These are phyloP conservation scores for Exophiala mesophila DNA, from an alignment of 2,329 filamentous ascomycete genomes.

Conservation along the genomic window DNA sequence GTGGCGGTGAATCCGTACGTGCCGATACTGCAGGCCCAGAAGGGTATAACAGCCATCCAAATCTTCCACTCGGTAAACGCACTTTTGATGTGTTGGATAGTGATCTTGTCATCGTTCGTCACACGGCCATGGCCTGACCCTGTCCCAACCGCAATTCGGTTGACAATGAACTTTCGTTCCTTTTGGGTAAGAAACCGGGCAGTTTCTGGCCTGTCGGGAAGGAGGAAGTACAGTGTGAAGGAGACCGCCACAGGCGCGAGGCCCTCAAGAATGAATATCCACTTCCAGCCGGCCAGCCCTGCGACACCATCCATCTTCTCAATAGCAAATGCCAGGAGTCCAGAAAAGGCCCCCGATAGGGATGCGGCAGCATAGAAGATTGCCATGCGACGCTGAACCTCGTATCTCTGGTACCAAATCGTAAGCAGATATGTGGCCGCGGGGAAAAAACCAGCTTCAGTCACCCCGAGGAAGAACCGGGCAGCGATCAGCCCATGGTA, in stretches of 20 bases:
- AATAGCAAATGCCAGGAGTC: constrained; percentile 65
- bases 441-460: constrained; percentile 49
- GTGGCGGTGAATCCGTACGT: constrained; percentile 16
- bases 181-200: constrained; percentile 65
- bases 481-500: constrained; percentile 39
- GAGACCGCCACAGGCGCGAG: constrained; percentile 48
- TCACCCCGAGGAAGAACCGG: constrained; percentile 43
- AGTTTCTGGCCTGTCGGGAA: constrained; percentile 70
- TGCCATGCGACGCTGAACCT: constrained; percentile 34
- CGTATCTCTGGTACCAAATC: constrained; percentile 33
- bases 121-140: constrained; percentile 38
- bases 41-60: constrained; percentile 42
- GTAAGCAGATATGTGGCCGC: constrained; percentile 46
- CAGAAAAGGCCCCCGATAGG: constrained; percentile 39
- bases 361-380: constrained; percentile 32
- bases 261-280: constrained; percentile 49
- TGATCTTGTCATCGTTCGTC: constrained; percentile 62
- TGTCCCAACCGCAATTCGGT: constrained; percentile 61
- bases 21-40: constrained; percentile 22
- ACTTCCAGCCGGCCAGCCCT: constrained; percentile 41
- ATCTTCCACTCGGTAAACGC: constrained; percentile 65
- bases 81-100: constrained; percentile 60
- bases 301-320: constrained; percentile 41
- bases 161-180: constrained; percentile 58
- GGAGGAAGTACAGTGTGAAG: constrained; percentile 52